These are phyloP conservation scores for Rhizopus stolonifer DNA, from an alignment of 371 early-diverging fungal genomes.

Conservation along the genomic window DNA sequence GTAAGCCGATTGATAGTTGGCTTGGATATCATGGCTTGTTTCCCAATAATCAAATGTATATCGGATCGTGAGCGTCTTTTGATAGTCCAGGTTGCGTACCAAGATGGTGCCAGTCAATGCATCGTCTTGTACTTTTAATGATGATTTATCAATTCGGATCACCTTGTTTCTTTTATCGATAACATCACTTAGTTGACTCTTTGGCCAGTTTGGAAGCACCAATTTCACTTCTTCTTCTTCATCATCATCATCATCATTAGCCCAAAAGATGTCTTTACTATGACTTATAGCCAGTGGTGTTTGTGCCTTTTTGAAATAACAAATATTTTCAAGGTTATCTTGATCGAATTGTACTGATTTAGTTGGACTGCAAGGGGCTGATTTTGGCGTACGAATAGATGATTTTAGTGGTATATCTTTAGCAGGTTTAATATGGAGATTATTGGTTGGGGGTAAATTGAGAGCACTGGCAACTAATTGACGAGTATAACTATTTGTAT, in stretches of 20 bases:
- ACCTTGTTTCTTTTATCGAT: conserved; percentile 23
- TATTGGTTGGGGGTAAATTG: conserved; percentile 7
- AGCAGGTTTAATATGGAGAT: conserved; percentile 2
- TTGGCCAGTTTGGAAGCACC: conserved; percentile 19
- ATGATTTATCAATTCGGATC: conserved; percentile 19
- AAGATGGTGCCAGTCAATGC: conserved; percentile 44
- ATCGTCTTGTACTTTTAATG: conserved; percentile 8
- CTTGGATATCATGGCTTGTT: conserved; percentile 27
- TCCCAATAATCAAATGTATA: conserved; percentile 70
- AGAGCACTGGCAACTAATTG: conserved; percentile 16
- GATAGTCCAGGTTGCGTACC: conserved; percentile 74
- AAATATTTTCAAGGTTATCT: conserved; percentile 21
- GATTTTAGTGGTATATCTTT: conserved; percentile 24
- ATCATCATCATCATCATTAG: conserved; percentile 2
- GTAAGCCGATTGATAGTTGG: conserved; percentile 12
- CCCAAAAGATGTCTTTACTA: conserved; percentile 22
- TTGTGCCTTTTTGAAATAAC: conserved; percentile 28
- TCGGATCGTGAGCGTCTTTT: conserved; percentile 64
- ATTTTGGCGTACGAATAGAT: conserved; percentile 20
- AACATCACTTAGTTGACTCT: conserved; percentile 17
- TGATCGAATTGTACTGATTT: conserved; percentile 26
- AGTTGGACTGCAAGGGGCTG: conserved; percentile 26
- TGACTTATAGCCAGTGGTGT: conserved; percentile 21
- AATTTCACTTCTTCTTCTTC: conserved; percentile 18
- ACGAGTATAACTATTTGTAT: conserved; percentile 17